Evolutionary conservation across 768 basidiomycete genomes (phyloP).

Genomic region (Lanmaoa pseudosensibilis): DNA sequence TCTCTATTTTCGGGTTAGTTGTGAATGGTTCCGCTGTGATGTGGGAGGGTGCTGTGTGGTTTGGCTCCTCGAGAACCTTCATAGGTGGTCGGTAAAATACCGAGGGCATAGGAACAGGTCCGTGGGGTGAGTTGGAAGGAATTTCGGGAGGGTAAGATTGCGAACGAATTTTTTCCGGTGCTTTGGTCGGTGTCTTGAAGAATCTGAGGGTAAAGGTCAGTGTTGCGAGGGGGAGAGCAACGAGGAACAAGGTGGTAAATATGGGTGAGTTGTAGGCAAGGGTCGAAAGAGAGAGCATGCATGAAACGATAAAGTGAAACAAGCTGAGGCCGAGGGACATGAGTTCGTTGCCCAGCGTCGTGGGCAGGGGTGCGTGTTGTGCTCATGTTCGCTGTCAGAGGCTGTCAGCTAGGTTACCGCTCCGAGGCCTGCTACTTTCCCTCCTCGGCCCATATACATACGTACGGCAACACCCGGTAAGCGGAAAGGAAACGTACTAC

Average conservation of each 20-base stretch:
- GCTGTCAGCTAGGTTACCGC: neutral
- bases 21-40: neutral
- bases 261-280: slow-evolving; percentile 10
- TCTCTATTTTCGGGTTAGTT: slow-evolving; percentile 11
- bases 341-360: slow-evolving; percentile 7
- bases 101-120: slow-evolving; percentile 18
- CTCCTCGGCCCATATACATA: neutral
- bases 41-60: slow-evolving; percentile 1
- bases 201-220: slow-evolving; percentile 7
- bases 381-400: slow-evolving; percentile 29
- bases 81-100: slow-evolving; percentile 10
- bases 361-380: slow-evolving; percentile 20
- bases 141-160: neutral
- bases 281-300: slow-evolving; percentile 11
- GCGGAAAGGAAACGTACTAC: too few species aligned
- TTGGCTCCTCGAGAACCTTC: slow-evolving; percentile 7
- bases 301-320: neutral
- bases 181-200: neutral
- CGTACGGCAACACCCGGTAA: neutral
- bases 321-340: slow-evolving; percentile 1
- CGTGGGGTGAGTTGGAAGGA: neutral
- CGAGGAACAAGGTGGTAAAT: neutral
- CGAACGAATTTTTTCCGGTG: neutral
- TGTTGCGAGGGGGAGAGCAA: slow-evolving; percentile 4
- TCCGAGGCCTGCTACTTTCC: slow-evolving; percentile 9